Conservation (phyloP, 805 yeast species). For the Cyberlindnera lachancei region DNA sequence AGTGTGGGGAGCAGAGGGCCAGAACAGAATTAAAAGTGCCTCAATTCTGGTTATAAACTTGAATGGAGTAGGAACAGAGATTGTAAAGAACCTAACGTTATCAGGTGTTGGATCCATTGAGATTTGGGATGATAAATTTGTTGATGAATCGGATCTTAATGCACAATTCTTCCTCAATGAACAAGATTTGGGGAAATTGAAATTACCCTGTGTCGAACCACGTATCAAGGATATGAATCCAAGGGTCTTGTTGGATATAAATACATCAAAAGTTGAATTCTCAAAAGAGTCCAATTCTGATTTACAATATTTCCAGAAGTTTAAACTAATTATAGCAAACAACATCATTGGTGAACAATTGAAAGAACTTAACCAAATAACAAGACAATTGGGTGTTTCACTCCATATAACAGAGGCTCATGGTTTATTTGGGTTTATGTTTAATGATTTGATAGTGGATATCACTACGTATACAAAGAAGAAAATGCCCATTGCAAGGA, state of each 20-base stretch:
- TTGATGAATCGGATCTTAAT: conserved; percentile 56
- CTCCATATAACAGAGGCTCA: conserved; percentile 61
- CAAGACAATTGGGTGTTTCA: conserved; percentile 54
- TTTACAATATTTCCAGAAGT: conserved; percentile 39
- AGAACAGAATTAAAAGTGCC: conserved; percentile 64
- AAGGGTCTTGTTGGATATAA: conserved; percentile 53
- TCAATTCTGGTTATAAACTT: conserved; percentile 62
- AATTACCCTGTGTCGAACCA: conserved; percentile 46
- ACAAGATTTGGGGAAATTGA: conserved; percentile 45
- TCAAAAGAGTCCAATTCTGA: conserved; percentile 20
- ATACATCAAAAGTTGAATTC: conserved; percentile 23
- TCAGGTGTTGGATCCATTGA: conserved; percentile 82
- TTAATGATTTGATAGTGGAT: conserved; percentile 70
- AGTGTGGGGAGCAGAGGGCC: conserved; percentile 95
- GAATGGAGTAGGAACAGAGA: conserved; percentile 75
- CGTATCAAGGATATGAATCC: conserved; percentile 72
- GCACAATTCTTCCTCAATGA: conserved; percentile 67
- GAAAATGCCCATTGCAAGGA: conserved; percentile 40
- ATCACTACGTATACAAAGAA: conserved; percentile 45
- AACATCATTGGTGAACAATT: conserved; percentile 42
- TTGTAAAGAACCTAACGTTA: conserved; percentile 74
- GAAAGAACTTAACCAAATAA: conserved; percentile 39
- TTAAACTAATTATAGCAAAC: conserved; percentile 71
- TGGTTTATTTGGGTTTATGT: conserved; percentile 79
- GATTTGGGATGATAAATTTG: conserved; percentile 51